Conservation (phyloP, 257 asterid genomes). For the Striga asiatica region DNA sequence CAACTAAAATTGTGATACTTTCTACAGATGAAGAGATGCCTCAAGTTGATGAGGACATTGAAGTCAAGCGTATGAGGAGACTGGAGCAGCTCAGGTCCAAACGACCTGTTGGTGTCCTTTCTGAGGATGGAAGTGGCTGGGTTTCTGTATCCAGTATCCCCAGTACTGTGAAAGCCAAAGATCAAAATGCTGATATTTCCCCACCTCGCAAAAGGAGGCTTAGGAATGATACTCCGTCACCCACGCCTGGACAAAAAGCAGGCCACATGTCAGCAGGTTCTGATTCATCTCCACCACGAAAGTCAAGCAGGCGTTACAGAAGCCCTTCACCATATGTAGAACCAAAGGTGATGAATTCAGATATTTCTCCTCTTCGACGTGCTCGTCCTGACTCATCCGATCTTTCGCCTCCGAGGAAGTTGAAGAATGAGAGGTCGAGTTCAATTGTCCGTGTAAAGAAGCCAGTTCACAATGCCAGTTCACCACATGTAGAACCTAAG, state of each 20-base stretch:
- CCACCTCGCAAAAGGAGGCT: conserved; percentile 46
- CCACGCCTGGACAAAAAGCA: conserved; percentile 20
- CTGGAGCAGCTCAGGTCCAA: too few relatives aligned
- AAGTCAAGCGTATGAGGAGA: background rate
- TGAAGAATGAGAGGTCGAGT: conserved; percentile 23
- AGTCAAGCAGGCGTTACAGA: conserved; percentile 4
- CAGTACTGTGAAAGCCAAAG: conserved; percentile 11
- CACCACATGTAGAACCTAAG: conserved; percentile 15
- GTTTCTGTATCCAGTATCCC: conserved; percentile 35
- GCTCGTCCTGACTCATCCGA: conserved; percentile 26
- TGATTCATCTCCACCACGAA: conserved; percentile 37
- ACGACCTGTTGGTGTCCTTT: background rate
- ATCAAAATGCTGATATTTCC: conserved; percentile 27
- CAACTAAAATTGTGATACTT: background rate
- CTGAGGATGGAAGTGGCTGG: conserved; percentile 99
- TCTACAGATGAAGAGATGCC: background rate
- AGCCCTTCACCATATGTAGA: conserved; percentile 20
- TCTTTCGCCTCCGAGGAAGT: conserved; percentile 54
- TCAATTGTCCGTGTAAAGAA: conserved; percentile 17
- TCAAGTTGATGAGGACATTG: background rate
- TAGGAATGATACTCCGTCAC: conserved; percentile 46
- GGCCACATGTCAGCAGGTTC: conserved; percentile 12
- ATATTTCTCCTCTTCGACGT: conserved; percentile 57
- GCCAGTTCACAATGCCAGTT: conserved; percentile 11
- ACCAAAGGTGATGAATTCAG: conserved; percentile 24